Evolutionary conservation across 2,329 filamentous ascomycete species (phyloP), one percentile per base, ranked within the genome.

Genomic region (Diaporthe sp.): DNA sequence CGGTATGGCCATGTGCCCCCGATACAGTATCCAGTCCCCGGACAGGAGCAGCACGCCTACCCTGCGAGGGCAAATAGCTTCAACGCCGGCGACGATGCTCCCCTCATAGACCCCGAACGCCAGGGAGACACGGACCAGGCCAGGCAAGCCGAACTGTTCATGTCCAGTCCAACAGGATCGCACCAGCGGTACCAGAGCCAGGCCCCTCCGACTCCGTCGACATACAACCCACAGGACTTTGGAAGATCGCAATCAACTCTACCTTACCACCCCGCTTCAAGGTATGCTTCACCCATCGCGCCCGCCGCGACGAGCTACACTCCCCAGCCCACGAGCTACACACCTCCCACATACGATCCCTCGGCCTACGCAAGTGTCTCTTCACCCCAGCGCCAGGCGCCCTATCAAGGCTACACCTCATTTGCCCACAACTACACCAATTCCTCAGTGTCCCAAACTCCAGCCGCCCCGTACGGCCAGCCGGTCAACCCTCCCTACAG

Each of bases 221-320:
- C 90, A 58, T 96, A 96, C 84, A 96, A 96, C 81, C 94, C 94
- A 2, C 90, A 93, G 82, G 86, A 88, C 51, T 96, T 91, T 82
- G 86, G 85, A 61, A 86, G 89, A 73, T 87, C 89, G 46, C 89
- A 89, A 76, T 90, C 90, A n/a, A 84, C 85, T 57, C 79, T 89
- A 39, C 87, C 89, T 15, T 88, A 89, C 77, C 88, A 87, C 74
- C 87, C 86, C 76, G 84, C 84, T 37, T 78, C 82, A 62, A 84
- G 85, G 78, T 82, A 87, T 76, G 79, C 83, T 77, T 80, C 85
- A 74, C 78, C 84, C 42, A 13, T 70, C 39, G 44, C 65, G 42
- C 25, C 74, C 55, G 57, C 58, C 25, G 70, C 74, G 77, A 80
- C 84, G 79, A 79, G 84, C 79, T 85, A 81, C 80, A 78, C 80